Evolutionary conservation across 345 rosid genomes (phyloP).

Genomic region (Citrus reticulata): DNA sequence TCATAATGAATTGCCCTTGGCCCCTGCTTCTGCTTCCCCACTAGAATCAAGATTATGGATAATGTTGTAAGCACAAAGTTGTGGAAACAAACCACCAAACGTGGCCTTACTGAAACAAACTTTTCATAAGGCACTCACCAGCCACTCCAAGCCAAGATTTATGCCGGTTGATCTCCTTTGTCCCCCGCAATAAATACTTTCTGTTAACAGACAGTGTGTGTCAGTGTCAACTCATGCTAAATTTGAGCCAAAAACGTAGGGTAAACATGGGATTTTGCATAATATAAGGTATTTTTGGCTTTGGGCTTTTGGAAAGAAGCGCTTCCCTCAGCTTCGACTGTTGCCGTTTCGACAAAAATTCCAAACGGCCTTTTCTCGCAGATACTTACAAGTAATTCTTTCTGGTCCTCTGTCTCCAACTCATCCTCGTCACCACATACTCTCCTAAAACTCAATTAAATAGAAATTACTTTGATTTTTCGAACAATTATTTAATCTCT

Average conservation of each 20-base stretch:
- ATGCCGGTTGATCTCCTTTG: neutral
- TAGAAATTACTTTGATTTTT: neutral
- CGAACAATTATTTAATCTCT: neutral
- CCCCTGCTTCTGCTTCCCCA: neutral
- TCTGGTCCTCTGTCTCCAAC: neutral
- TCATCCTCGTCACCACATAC: neutral
- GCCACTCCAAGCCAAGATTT: neutral
- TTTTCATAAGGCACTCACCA: neutral
- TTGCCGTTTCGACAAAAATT: slow-evolving; percentile 2
- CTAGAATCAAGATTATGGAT: neutral
- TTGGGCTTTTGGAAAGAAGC: neutral
- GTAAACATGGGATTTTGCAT: too few relatives aligned
- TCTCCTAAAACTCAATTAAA: too few relatives aligned
- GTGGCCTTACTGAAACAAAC: neutral
- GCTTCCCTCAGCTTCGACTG: slow-evolving; percentile 12
- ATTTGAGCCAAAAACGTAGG: too few relatives aligned
- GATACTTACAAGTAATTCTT: neutral
- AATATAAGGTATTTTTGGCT: neutral
- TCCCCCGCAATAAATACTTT: neutral
- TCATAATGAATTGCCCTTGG: neutral
- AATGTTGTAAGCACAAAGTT: neutral
- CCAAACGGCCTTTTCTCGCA: neutral
- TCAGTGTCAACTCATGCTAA: neutral
- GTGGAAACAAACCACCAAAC: neutral
- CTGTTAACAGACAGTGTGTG: neutral